phyloP scores from a whole-genome alignment of 306 rosid species.

The Pyrus bretschneideri region DNA sequence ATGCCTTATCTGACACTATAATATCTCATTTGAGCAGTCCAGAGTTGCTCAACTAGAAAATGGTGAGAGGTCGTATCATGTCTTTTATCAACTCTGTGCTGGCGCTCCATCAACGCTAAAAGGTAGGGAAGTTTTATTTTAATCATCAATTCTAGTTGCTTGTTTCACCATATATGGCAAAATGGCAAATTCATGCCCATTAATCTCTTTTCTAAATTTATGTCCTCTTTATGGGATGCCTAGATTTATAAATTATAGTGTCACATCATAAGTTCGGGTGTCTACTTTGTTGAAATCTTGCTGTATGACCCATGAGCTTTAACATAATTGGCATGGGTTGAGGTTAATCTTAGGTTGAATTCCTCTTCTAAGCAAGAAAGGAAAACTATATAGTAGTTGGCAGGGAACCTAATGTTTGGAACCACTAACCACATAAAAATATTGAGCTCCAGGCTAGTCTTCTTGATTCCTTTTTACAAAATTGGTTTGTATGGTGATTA shows the following conservation, averaged over 20 bases:
- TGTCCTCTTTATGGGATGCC: neutral
- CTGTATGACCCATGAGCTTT: neutral
- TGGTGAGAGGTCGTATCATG: slow-evolving; percentile 81
- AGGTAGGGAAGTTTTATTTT: slow-evolving; percentile 41
- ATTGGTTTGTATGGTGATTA: neutral
- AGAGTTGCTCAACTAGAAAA: slow-evolving; percentile 71
- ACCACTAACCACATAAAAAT: neutral
- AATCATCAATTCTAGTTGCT: neutral
- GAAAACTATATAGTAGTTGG: neutral
- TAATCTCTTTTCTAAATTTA: neutral
- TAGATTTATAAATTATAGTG: neutral
- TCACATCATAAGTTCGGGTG: neutral
- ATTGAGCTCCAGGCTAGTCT: neutral
- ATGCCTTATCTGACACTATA: slow-evolving; percentile 25
- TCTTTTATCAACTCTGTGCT: slow-evolving; percentile 95
- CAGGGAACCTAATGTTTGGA: neutral
- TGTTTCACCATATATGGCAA: neutral
- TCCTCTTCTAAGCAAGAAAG: neutral
- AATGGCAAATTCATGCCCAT: neutral
- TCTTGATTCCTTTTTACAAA: neutral
- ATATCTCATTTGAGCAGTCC: slow-evolving; percentile 55
- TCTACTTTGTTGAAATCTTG: neutral
- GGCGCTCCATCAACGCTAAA: slow-evolving; percentile 66
- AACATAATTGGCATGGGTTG: neutral
- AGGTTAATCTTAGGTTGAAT: neutral